Conservation (phyloP, 2,329 filamentous ascomycete species). For the Alternaria rosae region DNA sequence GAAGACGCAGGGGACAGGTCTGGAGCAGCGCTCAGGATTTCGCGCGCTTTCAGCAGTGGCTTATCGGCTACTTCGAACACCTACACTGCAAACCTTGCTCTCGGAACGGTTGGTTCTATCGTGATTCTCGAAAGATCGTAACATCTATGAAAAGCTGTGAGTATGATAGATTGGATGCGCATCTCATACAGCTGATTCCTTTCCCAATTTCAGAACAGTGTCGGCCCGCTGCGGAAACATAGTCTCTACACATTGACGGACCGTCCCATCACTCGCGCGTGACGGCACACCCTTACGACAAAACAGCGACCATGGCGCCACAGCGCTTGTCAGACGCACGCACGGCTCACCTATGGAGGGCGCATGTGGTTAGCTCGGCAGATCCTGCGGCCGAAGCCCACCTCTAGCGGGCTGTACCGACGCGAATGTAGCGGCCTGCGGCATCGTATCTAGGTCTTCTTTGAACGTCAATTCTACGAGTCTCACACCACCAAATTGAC, state of each 20-base stretch:
- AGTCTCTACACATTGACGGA: background rate
- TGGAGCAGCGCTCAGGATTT: background rate
- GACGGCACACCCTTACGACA: background rate
- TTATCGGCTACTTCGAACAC: background rate
- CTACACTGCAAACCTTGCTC: background rate
- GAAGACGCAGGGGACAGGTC: background rate
- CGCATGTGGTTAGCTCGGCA: conserved; percentile 6
- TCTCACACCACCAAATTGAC: background rate
- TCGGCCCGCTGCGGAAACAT: background rate
- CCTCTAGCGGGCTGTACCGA: conserved; percentile 8
- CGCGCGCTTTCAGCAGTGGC: background rate
- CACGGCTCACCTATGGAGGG: conserved; percentile 10
- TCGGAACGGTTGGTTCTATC: background rate
- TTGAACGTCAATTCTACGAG: background rate
- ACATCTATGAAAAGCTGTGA: background rate
- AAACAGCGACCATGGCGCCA: conserved; percentile 8
- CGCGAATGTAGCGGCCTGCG: conserved; percentile 7
- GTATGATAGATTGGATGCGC: background rate
- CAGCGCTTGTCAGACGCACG: conserved; percentile 16
- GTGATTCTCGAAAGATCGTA: background rate
- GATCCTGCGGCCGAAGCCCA: conserved; percentile 9
- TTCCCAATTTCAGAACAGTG: background rate
- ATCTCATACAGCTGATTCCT: background rate
- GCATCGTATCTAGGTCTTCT: background rate
- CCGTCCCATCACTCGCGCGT: background rate